Percentiles rank a stretch among this genome's conserved stretches.
Conservation (phyloP, 2,329 filamentous ascomycete species). For the Fusarium miscanthi region DNA sequence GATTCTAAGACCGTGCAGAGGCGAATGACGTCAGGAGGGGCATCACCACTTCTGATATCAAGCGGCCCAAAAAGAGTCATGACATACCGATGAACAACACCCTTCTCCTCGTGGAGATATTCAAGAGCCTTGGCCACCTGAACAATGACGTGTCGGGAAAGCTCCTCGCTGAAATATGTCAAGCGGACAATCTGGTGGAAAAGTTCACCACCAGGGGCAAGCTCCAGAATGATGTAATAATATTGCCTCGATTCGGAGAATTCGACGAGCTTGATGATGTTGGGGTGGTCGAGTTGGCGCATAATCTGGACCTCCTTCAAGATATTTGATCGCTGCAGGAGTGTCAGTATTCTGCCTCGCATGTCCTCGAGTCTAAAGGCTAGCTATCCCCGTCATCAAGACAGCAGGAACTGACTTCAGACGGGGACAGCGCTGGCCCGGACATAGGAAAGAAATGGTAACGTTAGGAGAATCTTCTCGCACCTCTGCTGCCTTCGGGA, state of each 20-base stretch:
- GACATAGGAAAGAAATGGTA: conserved; percentile 25
- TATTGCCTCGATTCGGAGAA: conserved; percentile 95
- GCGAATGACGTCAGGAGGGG: conserved; percentile 47
- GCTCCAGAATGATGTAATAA: conserved; percentile 96
- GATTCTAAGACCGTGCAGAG: conserved; percentile 32
- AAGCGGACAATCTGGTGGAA: conserved; percentile 99
- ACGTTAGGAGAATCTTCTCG: conserved; percentile 62
- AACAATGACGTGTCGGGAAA: conserved; percentile 92
- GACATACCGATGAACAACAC: conserved; percentile 93
- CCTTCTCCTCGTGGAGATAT: conserved; percentile 93
- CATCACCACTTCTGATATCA: conserved; percentile 27
- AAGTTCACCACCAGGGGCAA: conserved; percentile 93
- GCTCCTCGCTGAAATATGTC: conserved; percentile 97
- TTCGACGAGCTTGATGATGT: conserved; percentile 92
- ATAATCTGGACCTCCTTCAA: conserved; percentile 99
- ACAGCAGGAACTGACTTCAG: conserved; percentile 38
- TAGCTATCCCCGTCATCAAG: conserved; percentile 30
- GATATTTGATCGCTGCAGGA: conserved; percentile 88
- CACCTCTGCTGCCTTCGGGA: conserved; percentile 98
- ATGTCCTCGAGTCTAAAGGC: conserved; percentile 28
- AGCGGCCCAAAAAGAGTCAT: neutral
- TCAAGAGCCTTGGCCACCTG: conserved; percentile 95
- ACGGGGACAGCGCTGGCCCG: conserved; percentile 36
- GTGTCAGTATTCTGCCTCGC: conserved; percentile 45
- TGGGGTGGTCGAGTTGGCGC: conserved; percentile 95